Percentiles rank a stretch among this genome's conserved stretches.
phyloP scores from a whole-genome alignment of 495 filamentous ascomycete species.

The Lindgomyces ingoldianus region DNA sequence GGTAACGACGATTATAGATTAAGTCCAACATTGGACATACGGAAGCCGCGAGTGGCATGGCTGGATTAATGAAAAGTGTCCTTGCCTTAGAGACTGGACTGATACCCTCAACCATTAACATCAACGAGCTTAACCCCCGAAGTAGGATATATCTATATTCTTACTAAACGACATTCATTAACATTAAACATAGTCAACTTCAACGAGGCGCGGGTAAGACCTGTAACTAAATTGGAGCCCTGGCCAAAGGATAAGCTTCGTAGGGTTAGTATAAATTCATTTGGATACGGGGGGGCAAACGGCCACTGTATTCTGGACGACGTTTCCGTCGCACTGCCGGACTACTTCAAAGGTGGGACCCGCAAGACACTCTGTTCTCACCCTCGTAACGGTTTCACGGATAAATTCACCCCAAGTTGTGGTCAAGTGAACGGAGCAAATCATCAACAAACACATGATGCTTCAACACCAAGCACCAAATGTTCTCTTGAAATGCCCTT shows the following conservation, averaged over 20 bases:
- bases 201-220: constrained; percentile 3
- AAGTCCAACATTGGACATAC: constrained; percentile 47
- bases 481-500: background rate
- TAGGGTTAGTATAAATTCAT: constrained; percentile 24
- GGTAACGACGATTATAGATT: constrained; percentile 8
- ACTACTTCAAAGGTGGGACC: background rate
- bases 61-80: constrained; percentile 40
- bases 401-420: background rate
- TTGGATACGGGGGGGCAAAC: constrained; percentile 32
- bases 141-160: background rate
- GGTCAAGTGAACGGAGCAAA: background rate
- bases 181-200: constrained; percentile 11
- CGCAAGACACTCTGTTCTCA: too few species aligned
- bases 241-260: constrained; percentile 23
- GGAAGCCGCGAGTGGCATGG: constrained; percentile 41
- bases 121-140: constrained; percentile 25
- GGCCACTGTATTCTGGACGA: constrained; percentile 27
- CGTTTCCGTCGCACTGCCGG: background rate
- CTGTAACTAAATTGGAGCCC: constrained; percentile 4
- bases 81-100: constrained; percentile 36
- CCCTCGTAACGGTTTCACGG: background rate
- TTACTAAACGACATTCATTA: background rate
- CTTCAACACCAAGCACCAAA: background rate
- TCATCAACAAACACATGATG: background rate
- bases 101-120: constrained; percentile 32